phyloP scores from a whole-genome alignment of 331 rosid genomes.

The Phaseolus coccineus region DNA sequence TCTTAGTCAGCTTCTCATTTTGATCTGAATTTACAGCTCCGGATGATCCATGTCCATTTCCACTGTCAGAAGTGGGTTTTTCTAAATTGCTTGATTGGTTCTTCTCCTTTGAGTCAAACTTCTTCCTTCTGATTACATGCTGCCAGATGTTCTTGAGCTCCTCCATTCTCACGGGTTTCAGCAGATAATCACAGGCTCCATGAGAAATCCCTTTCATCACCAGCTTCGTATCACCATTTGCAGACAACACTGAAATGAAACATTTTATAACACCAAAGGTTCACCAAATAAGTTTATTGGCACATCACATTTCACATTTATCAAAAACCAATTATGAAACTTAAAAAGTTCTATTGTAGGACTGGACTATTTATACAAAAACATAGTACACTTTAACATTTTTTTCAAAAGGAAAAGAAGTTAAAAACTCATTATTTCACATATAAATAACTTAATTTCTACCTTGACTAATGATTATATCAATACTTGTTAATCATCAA shows the following conservation, averaged over 20 bases:
- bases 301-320: background rate
- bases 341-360: background rate
- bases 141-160: conserved; percentile 98
- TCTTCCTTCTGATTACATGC: conserved; percentile 90
- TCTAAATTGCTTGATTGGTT: conserved; percentile 58
- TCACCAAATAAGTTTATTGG: background rate
- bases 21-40: conserved; percentile 65
- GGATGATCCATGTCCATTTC: conserved; percentile 53
- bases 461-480: conserved; percentile 10
- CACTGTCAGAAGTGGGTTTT: conserved; percentile 48
- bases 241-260: conserved; percentile 81
- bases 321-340: background rate
- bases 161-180: conserved; percentile 94
- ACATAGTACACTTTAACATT: background rate
- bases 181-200: conserved; percentile 96
- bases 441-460: conserved; percentile 16
- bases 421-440: conserved; percentile 28
- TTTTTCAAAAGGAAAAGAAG: background rate
- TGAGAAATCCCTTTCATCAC: conserved; percentile 97
- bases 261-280: conserved; percentile 41
- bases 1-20: conserved; percentile 70
- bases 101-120: conserved; percentile 71
- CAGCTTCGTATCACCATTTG: conserved; percentile 78
- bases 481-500: background rate
- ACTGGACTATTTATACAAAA: background rate